Base-by-base conservation (phyloP, 2,329 filamentous ascomycete genomes). In the Aspergillus cejpii region DNA sequence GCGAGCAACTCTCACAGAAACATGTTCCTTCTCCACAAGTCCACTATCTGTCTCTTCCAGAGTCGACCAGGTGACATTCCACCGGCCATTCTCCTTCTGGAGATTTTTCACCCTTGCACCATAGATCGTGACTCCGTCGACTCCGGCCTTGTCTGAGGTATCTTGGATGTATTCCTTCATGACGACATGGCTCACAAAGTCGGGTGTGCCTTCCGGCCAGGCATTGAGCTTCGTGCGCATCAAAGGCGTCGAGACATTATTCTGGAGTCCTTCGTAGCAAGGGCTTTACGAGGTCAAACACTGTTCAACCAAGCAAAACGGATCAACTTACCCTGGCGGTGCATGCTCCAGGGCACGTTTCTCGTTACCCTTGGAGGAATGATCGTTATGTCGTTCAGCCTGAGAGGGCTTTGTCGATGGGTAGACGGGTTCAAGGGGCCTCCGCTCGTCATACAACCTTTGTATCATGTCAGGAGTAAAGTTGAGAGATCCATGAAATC, bases 141-240 rank as follows among this genome's bases (percentile, higher is more conserved):
- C 74, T 0, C 74, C 74, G 1, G 74, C 70, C 1, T 70, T 62
- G 0, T 52, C 50, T 0, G 81, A 75, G 1, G 81, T 75, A n/a
- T 74, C 70, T 47, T 81, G 76, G 3, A 86, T 75, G 53, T 86
- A 86, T 1, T 74, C 65, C 26, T 75, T 74, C 6, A 85, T 64
- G 0, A 75, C 69, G 12, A 64, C 56, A 47, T 85, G 83, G 2
- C 67, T 74, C 3, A 83, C 76, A 47, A 78, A 78, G 12, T 80
- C 76, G 2, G 74, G 73, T 0, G 80, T 84, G 1, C 75, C 77
- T 5, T 73, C 62, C 0, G 80, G 79, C 76, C 83, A 87, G 5
- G 58, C 49, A 41, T 72, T 71, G 37, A 76, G 60, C 15, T 67
- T 74, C 1, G 72, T 72, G 34, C 72, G 63, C 56, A 79, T 71